Conservation (phyloP, 2,329 filamentous ascomycete species). For the Ophiostoma himal-ulmi region DNA sequence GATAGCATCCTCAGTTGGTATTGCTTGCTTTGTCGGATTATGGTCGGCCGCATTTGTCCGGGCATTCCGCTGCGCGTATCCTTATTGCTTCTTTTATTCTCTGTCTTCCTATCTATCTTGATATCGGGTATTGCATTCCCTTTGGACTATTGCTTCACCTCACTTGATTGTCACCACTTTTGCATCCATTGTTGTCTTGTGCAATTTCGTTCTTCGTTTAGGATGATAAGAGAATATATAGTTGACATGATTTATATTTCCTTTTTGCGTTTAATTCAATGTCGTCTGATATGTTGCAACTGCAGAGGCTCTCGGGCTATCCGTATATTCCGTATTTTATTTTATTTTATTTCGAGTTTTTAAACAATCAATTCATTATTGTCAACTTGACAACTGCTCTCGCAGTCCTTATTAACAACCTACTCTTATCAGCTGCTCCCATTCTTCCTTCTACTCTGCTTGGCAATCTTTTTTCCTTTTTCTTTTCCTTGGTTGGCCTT, state of each 20-base stretch:
- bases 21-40: background rate
- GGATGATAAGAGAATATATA: background rate
- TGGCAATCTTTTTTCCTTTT: background rate
- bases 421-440: conserved; percentile 2
- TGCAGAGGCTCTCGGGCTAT: background rate
- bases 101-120: too few species aligned
- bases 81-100: background rate
- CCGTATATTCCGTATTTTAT: background rate
- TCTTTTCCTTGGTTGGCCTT: background rate
- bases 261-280: background rate
- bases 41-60: background rate
- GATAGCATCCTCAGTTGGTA: background rate
- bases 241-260: background rate
- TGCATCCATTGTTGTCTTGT: background rate
- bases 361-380: background rate
- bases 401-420: too few species aligned
- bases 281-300: background rate
- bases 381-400: background rate
- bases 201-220: conserved; percentile 2
- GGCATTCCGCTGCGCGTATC: background rate
- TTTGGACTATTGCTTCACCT: background rate
- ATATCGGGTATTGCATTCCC: background rate
- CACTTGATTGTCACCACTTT: background rate
- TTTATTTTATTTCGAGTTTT: background rate
- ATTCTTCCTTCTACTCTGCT: background rate